Base-by-base conservation (phyloP, 306 rosid genomes). In the Datisca glomerata region DNA sequence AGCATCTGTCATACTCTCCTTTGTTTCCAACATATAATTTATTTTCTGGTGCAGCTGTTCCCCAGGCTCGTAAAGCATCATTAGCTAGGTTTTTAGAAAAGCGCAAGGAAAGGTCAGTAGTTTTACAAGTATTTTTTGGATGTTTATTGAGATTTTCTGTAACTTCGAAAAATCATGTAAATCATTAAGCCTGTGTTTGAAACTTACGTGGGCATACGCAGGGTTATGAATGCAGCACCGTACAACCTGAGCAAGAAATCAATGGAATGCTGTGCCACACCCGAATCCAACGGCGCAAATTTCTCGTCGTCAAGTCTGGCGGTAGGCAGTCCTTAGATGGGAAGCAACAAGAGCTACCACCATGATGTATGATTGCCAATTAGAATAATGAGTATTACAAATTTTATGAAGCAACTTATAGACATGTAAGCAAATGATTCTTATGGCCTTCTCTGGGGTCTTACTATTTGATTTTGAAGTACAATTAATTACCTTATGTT, bases 41-140 rank as follows among this genome's bases (percentile, higher is more conserved):
- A 8, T 21, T 43, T 28, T 49, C 55, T 57, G 6, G 60, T 74
- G 85, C 65, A 24, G 68, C 75, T 24, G 74, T 84, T 70, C 98
- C 96, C 56, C 98, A 77, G 69, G 84, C 98, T 0, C 93, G 98
- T 0, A 80, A 89, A 66, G 98, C 95, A 68, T 84, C 98, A 16
- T 70, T 89, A 71, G 70, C 94, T 56, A 67, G 98, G 16, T 89
- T 84, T 56, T 65, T 89, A 43, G 96, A 89, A 73, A 89, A 89
- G 80, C 89, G 98, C 70, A 89, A 73, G 67, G 96, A 78, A 62
- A 84, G 98, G 98, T 84, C 72, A 56, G 15, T 56, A 15, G 3
- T 18, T 15, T 0, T 13, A 18, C 12, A 2, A 18, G 18, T n/a
- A 34, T 12, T 21, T 41, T 8, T 1, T 20, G 46, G 8, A 4